These are phyloP conservation scores for Pachysandra terminalis DNA, from an alignment of 164 flowering plant genomes.

Conservation along the genomic window DNA sequence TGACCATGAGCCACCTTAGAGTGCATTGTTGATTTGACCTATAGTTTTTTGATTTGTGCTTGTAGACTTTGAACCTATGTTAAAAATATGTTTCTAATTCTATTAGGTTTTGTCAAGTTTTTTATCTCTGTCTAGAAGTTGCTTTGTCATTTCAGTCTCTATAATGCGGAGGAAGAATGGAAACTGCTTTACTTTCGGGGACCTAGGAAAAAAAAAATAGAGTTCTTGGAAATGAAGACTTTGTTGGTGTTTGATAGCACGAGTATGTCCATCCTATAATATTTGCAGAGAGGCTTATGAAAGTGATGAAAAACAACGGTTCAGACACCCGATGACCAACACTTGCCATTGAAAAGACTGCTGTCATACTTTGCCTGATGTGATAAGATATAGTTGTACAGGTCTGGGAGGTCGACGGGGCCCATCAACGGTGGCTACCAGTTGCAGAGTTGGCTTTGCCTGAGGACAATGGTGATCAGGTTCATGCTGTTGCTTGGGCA, in stretches of 20 bases:
- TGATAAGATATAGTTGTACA: slow-evolving; percentile 16
- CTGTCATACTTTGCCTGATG: neutral
- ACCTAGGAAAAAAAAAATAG: neutral
- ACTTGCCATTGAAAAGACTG: neutral
- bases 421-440: slow-evolving; percentile 95
- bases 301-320: neutral
- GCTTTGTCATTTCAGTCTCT: no score
- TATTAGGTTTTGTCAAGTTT: no score
- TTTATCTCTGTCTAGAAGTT: no score
- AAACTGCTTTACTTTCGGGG: neutral
- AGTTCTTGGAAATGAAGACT: neutral
- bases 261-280: neutral
- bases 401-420: slow-evolving; percentile 97
- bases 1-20: no score
- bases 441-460: slow-evolving; percentile 86
- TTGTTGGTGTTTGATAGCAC: neutral
- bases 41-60: no score
- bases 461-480: slow-evolving; percentile 69
- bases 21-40: no score
- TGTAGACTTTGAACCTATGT: no score
- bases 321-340: no score
- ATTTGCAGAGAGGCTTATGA: no score
- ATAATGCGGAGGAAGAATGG: neutral
- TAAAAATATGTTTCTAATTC: no score
- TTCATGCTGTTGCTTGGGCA: slow-evolving; percentile 89